Evolutionary conservation across 495 filamentous ascomycete genomes (phyloP).

Genomic region (Daldinia bambusicola): DNA sequence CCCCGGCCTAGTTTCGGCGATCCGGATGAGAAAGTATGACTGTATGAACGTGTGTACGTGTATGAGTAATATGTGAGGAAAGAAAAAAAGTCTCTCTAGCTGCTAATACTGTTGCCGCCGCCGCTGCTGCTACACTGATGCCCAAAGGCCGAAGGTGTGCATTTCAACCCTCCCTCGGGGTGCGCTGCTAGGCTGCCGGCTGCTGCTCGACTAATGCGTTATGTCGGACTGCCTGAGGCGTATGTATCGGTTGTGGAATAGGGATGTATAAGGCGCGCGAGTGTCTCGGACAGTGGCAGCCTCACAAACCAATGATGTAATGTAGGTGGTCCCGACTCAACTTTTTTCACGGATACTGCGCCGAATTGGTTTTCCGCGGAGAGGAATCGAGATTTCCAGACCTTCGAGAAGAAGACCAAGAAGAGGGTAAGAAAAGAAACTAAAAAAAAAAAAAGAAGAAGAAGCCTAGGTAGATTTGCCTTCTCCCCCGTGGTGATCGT

Average conservation of each 20-base stretch:
- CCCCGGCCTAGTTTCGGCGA: conserved; percentile 8
- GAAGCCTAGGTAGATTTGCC: neutral
- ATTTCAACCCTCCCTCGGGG: conserved; percentile 11
- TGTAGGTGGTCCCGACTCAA: conserved; percentile 11
- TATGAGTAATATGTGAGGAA: too few species aligned
- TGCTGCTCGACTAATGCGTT: conserved; percentile 3
- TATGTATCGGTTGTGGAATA: conserved; percentile 3
- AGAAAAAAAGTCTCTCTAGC: neutral
- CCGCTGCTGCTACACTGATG: conserved; percentile 8
- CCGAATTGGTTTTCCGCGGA: conserved; percentile 14
- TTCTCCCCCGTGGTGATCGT: neutral
- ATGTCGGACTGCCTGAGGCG: neutral
- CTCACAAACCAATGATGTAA: conserved; percentile 41
- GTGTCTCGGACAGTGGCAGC: conserved; percentile 37
- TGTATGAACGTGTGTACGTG: neutral
- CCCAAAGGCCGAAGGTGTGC: conserved; percentile 16
- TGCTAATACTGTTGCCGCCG: neutral
- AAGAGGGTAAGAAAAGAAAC: neutral
- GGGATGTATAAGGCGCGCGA: neutral
- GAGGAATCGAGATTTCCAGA: neutral
- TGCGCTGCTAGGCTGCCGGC: neutral
- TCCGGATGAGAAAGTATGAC: neutral
- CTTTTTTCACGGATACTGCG: neutral
- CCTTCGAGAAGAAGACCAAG: neutral
- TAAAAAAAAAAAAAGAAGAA: neutral